Evolutionary conservation across 1,284 basidiomycete genomes (phyloP), one percentile per base, ranked within the genome.

Genomic region (Cutaneotrichosporon dermatis): DNA sequence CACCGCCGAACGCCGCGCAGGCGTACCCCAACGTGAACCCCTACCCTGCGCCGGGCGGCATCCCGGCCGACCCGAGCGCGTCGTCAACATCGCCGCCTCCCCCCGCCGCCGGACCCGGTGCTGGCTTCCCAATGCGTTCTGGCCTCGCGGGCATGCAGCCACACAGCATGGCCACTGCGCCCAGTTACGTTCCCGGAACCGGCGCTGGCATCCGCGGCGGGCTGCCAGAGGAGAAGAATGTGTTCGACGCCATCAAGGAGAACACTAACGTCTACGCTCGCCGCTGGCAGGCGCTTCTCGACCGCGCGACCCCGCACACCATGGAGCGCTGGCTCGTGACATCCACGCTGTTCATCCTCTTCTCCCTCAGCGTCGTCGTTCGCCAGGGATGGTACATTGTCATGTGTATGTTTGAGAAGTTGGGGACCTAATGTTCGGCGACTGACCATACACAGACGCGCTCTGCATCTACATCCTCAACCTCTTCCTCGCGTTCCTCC

Each of bases 371-470:
- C 64, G 95, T 99, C 66, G 81, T 98, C 10, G 75, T 96, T 46
- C 82, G 89, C 8, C 91, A 98, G 81, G 95, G 90, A 66, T 96
- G 92, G 93, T 96, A 94, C 81, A 96, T 95, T 73, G 69, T 76
- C 52, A 76, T 72, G 66, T 78, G 70, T 72, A 42, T 10, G 33
- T 35, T 39, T 7, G 41, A 33, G 25, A 44, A 10, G 9, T 25
- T 40, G 39, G 39, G 39, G 9, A 11, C n/a, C 40, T 46, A 39
- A 33, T 36, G 3, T 11, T 25, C 25, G 25, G 25, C 5, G 12
- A 42, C 50, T 61, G 43, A 57, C 52, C 12, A 4, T 50, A 25
- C 25, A 25, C 64, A 90, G 88, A 93, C 73, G 90, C 88, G 37
- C 86, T 89, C 65, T 90, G 89, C 43, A 96, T 96, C 71, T 96